Percentiles rank a stretch among this genome's conserved stretches.
These are phyloP conservation scores for Silene uniflora DNA, from an alignment of 148 eudicot genomes.

Conservation along the genomic window DNA sequence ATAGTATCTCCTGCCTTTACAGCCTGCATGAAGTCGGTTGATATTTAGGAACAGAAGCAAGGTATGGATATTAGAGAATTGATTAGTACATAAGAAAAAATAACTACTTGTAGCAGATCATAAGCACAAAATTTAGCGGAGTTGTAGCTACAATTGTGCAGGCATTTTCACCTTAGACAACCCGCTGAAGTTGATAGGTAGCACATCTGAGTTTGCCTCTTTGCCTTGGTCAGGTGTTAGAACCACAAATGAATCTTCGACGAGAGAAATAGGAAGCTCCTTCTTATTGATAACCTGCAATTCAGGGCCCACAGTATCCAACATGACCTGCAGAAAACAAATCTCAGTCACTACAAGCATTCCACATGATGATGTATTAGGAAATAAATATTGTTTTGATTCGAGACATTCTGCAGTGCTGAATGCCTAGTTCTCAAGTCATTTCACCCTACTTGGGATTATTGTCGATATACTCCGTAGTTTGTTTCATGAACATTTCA, in stretches of 20 bases:
- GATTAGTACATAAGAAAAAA: no score
- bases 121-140: no score
- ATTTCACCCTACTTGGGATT: neutral
- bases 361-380: no score
- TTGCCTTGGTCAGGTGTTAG: conserved; percentile 60
- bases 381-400: no score
- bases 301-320: conserved; percentile 81
- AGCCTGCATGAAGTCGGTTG: conserved; percentile 52
- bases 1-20: conserved; percentile 93
- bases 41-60: conserved; percentile 10
- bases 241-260: conserved; percentile 47
- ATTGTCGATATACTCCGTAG: no score
- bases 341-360: neutral
- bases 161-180: conserved; percentile 37
- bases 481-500: no score
- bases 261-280: conserved; percentile 49
- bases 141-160: neutral
- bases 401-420: neutral
- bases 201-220: conserved; percentile 55
- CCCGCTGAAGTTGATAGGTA: conserved; percentile 68
- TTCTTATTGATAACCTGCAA: conserved; percentile 64
- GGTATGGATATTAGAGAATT: neutral
- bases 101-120: no score
- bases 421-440: neutral
- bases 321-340: conserved; percentile 52